Evolutionary conservation across 129 eudicot species (phyloP), one percentile per base, ranked within the genome.

Genomic region (Pulicaria dysenterica): DNA sequence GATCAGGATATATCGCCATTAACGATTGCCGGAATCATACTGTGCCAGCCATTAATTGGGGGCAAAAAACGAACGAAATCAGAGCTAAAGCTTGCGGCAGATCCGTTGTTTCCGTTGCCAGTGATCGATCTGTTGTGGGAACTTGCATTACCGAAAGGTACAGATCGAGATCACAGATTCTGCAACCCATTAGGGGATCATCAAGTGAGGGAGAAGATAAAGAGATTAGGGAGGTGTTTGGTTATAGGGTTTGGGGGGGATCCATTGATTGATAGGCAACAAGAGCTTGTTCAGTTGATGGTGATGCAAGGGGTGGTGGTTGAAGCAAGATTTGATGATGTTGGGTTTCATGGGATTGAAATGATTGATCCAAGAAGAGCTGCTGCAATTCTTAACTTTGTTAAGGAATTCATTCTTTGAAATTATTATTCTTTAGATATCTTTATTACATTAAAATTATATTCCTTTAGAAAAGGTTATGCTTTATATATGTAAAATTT

Each of bases 181-280:
- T 87, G 92, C 9, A 94, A 94, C 53, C 96, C 91, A 10, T 71
- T 93, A 40, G 72, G 45, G 8, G 92, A 89, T 57, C 62, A 43
- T 4, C 39, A 67, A 0, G 65, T 73, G 69, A 73, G 53, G 67
- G 77, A 78, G 34, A 88, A 87, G 77, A 63, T 85, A 55, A 83
- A 59, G 60, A 7, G 10, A 1, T n/a, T 93, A 4, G 98, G 91
- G 60, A 83, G 91, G 82, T 85, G 92, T 75, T 79, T 94, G 83
- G 95, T 94, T 11, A 82, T 90, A 8, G 96, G 98, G 3, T 94
- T 85, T 54, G 96, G 96, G 0, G 95, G 92, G 3, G 98, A 94
- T 55, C 92, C 91, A 2, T 74, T 90, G 89, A 72, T 90, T 13
- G 98, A 94, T 80, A 65, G 96, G 64, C 98, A 94, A 55, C 95